Conservation (phyloP, 192 early-diverging fungal genomes). For the Coemansia sp. region DNA sequence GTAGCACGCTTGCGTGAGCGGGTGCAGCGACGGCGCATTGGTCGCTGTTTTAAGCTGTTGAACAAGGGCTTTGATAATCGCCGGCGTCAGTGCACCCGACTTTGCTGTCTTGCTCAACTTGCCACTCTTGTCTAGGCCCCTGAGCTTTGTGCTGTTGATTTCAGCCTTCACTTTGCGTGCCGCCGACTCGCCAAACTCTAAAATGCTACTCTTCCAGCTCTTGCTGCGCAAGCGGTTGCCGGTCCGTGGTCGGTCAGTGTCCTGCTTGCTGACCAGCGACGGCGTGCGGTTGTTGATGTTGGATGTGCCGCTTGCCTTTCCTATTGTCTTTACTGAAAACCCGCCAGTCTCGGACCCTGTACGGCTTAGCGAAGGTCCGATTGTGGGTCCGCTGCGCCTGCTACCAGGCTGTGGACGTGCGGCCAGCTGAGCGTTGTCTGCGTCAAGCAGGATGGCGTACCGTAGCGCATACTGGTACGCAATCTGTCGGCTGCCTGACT, state of each 20-base stretch:
- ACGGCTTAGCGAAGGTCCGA: constrained; percentile 6
- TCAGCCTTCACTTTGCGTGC: constrained; percentile 49
- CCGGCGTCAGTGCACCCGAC: constrained; percentile 26
- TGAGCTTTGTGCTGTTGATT: constrained; percentile 27
- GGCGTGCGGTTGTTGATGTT: constrained; percentile 54
- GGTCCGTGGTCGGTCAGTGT: neutral
- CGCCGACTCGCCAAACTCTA: constrained; percentile 43
- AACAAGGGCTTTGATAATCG: constrained; percentile 40
- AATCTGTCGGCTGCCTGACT: constrained; percentile 23
- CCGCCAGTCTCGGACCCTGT: neutral
- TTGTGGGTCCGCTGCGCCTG: neutral
- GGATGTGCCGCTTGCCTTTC: constrained; percentile 40
- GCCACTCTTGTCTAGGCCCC: constrained; percentile 22
- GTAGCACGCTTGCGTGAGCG: constrained; percentile 46
- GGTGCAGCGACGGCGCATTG: constrained; percentile 40
- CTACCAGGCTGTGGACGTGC: constrained; percentile 28
- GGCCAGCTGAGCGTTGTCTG: constrained; percentile 42
- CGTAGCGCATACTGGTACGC: constrained; percentile 57
- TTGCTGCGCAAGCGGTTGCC: constrained; percentile 7
- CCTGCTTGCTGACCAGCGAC: constrained; percentile 27
- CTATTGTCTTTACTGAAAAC: constrained; percentile 38
- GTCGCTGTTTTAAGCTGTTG: constrained; percentile 44
- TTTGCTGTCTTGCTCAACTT: neutral
- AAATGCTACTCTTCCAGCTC: constrained; percentile 42
- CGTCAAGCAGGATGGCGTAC: constrained; percentile 51